These are phyloP conservation scores for Diospyros lotus DNA, from an alignment of 148 eudicot species.

Conservation along the genomic window DNA sequence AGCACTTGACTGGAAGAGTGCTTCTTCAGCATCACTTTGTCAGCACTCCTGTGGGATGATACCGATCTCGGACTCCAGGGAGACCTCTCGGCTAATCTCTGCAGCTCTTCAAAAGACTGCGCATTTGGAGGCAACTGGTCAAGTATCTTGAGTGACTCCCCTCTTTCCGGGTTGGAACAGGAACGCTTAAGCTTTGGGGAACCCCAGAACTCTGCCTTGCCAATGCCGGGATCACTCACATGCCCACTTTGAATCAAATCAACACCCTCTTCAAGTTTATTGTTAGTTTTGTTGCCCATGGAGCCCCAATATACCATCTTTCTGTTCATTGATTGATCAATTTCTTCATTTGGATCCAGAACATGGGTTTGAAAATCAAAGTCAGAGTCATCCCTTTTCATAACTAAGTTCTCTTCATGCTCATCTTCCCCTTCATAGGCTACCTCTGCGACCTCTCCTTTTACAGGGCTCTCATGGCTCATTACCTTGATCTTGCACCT, in stretches of 20 bases:
- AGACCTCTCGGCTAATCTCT: conserved; percentile 41
- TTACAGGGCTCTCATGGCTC: conserved; percentile 44
- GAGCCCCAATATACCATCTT: conserved; percentile 12
- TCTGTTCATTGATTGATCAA: conserved; percentile 15
- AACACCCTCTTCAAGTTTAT: conserved; percentile 15
- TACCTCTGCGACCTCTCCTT: conserved; percentile 42
- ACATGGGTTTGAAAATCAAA: conserved; percentile 34
- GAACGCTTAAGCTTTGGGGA: conserved; percentile 75
- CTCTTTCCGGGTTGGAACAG: conserved; percentile 66
- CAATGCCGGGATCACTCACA: conserved; percentile 77
- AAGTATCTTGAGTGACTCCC: conserved; percentile 41
- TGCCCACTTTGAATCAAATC: conserved; percentile 48
- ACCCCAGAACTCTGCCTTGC: conserved; percentile 45
- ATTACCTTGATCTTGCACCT: conserved; percentile 48
- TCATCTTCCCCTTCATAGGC: conserved; percentile 94
- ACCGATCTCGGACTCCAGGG: conserved; percentile 59
- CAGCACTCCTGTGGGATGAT: conserved; percentile 56
- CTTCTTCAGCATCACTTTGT: conserved; percentile 79
- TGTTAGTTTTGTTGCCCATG: conserved; percentile 6
- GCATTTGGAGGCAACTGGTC: conserved; percentile 47
- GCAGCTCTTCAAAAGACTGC: conserved; percentile 64
- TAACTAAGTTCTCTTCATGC: conserved; percentile 44
- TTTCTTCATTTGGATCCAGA: conserved; percentile 20
- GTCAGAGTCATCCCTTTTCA: conserved; percentile 54
- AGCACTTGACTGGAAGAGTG: conserved; percentile 81